Conservation (phyloP, 495 filamentous ascomycete genomes). For the Neurospora terricola region DNA sequence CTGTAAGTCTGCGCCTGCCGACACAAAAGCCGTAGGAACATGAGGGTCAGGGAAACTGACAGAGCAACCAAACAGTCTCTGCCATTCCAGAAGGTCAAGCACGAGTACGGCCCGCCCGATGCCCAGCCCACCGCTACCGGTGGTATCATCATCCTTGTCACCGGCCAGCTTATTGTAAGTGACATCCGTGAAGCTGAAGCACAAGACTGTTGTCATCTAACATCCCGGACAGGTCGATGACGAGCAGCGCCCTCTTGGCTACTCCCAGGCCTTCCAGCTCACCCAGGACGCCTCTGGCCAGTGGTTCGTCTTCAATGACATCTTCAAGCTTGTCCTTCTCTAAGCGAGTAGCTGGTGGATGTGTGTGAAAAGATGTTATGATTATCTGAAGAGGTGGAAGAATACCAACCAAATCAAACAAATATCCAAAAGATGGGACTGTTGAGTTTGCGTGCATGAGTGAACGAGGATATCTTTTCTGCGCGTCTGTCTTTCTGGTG, state of each 20-base stretch:
- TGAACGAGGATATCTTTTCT: neutral
- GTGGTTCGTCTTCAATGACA: slow-evolving; percentile 84
- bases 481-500: neutral
- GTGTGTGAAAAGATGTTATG: neutral
- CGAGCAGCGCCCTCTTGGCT: slow-evolving; percentile 69
- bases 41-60: neutral
- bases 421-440: neutral
- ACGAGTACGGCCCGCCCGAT: slow-evolving; percentile 59
- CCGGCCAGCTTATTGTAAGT: slow-evolving; percentile 69
- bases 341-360: slow-evolving; percentile 9
- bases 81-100: slow-evolving; percentile 70
- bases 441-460: neutral
- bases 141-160: slow-evolving; percentile 74
- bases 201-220: neutral
- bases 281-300: slow-evolving; percentile 53
- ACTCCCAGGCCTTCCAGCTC: slow-evolving; percentile 78
- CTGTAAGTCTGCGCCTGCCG: slow-evolving; percentile 34
- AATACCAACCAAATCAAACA: neutral
- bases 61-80: slow-evolving; percentile 42
- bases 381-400: neutral
- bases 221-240: slow-evolving; percentile 58
- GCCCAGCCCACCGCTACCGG: slow-evolving; percentile 58
- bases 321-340: slow-evolving; percentile 75
- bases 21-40: neutral
- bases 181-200: no score